Evolutionary conservation across 2,329 filamentous ascomycete species (phyloP), one percentile per base, ranked within the genome.

Genomic region (Calonectria pseudoturangicola): DNA sequence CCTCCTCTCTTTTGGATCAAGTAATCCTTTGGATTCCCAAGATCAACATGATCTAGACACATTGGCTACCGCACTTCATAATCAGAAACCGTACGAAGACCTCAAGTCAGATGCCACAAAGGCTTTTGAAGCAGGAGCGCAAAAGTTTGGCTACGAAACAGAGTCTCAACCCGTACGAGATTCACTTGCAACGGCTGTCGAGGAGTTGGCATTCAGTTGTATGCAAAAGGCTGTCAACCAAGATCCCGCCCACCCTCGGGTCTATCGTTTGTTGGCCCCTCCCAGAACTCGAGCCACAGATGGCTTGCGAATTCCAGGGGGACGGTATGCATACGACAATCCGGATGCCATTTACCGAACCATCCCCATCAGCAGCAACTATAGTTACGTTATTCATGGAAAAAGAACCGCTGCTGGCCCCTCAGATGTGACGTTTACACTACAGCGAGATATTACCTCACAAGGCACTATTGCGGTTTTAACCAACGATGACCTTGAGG

Each of bases 1-100:
- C 15, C 39, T 16, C 5, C n/a, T 60, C 5, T 60, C 33, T 9
- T 21, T 60, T 21, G 54, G 54, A 12, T 21, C 33, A 27, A 33
- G 33, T 3, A 60, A 60, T 41, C 54, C 54, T 9, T 25, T 60
- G 33, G 54, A 27, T 2, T 41, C 54, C 13, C n/a, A 18, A 6
- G 54, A 60, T 60, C 54, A 60, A 28, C 13, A 60, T 60, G 36
- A 60, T 21, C 21, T 60, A 8, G 54, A 60, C 33, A 41, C 33
- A 3, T 28, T 60, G 36, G 54, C 33, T 36, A 21, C 8, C 3
- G 54, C 54, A 4, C 54, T 60, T 41, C 54, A 60, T 12, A 1
- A 27, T 27, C 10, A 25, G 10, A 41, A 58, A 27, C 54, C 54
- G 3, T 58, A 58, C n/a, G 54, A 58, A 21, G 54, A 58, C 33